Conservation (phyloP, 2,329 filamentous ascomycete species). For the Balansia obtecta region DNA sequence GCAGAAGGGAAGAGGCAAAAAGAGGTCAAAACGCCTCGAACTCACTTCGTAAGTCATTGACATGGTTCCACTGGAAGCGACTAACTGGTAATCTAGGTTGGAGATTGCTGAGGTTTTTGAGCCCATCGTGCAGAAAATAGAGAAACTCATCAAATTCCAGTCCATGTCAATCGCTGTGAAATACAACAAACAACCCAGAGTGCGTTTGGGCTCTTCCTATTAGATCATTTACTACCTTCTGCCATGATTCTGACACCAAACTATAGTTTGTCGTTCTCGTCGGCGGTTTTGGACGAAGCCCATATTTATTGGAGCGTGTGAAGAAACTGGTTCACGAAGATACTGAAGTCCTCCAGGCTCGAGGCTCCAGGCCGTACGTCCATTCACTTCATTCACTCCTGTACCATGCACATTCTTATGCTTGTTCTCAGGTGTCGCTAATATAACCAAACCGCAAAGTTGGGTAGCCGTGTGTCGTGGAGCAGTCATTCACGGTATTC, state of each 20-base stretch:
- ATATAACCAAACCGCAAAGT: constrained; percentile 7
- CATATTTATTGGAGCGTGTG: constrained; percentile 16
- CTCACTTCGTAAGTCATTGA: not conserved
- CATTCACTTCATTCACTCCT: not conserved
- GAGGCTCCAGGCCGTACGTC: constrained; percentile 22
- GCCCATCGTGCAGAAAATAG: constrained; percentile 11
- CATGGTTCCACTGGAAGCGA: not conserved
- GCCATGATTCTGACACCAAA: not conserved
- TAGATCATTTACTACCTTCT: not conserved
- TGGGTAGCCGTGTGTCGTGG: constrained; percentile 25
- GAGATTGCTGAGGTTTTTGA: constrained; percentile 9
- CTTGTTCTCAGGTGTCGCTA: not conserved
- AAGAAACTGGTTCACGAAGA: not conserved
- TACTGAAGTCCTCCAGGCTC: constrained; percentile 17
- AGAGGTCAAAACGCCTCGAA: not conserved
- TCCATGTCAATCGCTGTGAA: constrained; percentile 9
- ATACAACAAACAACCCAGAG: constrained; percentile 13
- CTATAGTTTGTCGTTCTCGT: constrained; percentile 25
- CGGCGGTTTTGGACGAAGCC: constrained; percentile 24
- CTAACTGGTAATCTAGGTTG: not conserved
- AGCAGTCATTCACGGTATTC: constrained; percentile 17
- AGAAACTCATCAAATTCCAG: constrained; percentile 15
- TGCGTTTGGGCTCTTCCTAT: constrained; percentile 5
- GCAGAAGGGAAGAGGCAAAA: not conserved
- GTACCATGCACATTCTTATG: not conserved